phyloP scores from a whole-genome alignment of 1,139 yeast genomes.

The Kodamaea suecica region DNA sequence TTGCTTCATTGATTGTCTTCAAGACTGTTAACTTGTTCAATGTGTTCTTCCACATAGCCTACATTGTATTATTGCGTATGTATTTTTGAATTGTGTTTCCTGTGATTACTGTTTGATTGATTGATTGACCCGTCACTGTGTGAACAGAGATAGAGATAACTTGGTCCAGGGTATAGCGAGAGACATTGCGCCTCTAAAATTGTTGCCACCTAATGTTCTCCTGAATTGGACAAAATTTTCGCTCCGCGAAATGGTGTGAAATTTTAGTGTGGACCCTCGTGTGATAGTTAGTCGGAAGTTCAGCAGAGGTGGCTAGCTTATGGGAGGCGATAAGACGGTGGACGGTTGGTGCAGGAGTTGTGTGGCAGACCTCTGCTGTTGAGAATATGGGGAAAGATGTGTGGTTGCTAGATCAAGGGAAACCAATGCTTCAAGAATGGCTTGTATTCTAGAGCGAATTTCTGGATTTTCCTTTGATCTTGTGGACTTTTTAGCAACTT shows the following conservation, averaged over 20 bases:
- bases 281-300: background rate
- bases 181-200: background rate
- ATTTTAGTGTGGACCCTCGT: constrained; percentile 2
- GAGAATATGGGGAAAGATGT: no score
- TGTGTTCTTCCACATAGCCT: constrained; percentile 56
- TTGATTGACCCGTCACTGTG: no score
- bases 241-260: background rate
- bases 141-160: no score
- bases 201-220: background rate
- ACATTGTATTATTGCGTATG: constrained; percentile 46
- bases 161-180: no score
- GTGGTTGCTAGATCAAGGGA: no score
- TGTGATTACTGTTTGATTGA: background rate
- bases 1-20: constrained; percentile 57
- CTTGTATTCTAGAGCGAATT: no score
- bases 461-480: no score
- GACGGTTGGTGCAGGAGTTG: no score
- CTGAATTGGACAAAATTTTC: constrained; percentile 2
- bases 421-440: no score
- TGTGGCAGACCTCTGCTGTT: no score
- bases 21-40: constrained; percentile 71
- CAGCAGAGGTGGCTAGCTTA: background rate
- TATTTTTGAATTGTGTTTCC: constrained; percentile 12
- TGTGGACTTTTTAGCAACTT: no score
- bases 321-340: no score